A percentile compares a stretch with the other conserved stretches of the same genome.
Evolutionary conservation across 2,329 filamentous ascomycete species (phyloP).

Genomic region (Botryosphaeria dothidea): DNA sequence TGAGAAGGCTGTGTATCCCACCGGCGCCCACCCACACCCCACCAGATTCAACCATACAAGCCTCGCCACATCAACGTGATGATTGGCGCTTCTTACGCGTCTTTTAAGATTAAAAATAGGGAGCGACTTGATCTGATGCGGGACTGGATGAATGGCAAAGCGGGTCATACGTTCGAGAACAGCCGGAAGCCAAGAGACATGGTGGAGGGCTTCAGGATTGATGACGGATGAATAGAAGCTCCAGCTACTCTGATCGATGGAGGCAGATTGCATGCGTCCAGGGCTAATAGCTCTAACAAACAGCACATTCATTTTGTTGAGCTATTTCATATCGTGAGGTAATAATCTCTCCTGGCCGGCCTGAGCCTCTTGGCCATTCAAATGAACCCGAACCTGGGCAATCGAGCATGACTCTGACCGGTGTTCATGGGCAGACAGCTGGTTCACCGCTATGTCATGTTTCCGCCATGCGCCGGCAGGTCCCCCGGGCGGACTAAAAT

Average conservation of each 20-base stretch:
- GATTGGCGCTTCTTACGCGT: not conserved
- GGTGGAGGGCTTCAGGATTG: too few relatives aligned
- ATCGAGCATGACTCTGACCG: not conserved
- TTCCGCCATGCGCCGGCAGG: not conserved
- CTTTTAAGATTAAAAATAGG: not conserved
- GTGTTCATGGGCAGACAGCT: not conserved
- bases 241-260: not conserved
- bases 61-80: not conserved
- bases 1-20: not conserved
- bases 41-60: not conserved
- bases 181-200: not conserved
- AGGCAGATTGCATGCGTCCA: not conserved
- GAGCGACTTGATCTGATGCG: not conserved
- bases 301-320: not conserved
- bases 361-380: not conserved
- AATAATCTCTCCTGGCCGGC: not conserved
- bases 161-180: not conserved
- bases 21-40: not conserved
- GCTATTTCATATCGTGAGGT: not conserved
- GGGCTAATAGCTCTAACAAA: not conserved
- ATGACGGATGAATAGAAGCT: too few relatives aligned
- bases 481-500: not conserved
- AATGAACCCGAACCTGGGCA: not conserved
- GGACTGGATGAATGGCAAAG: not conserved
- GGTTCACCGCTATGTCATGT: not conserved